Percentiles rank a stretch among this genome's conserved stretches.
phyloP scores from a whole-genome alignment of 352 stramenopile genomes.

The Pythium dissotocum region DNA sequence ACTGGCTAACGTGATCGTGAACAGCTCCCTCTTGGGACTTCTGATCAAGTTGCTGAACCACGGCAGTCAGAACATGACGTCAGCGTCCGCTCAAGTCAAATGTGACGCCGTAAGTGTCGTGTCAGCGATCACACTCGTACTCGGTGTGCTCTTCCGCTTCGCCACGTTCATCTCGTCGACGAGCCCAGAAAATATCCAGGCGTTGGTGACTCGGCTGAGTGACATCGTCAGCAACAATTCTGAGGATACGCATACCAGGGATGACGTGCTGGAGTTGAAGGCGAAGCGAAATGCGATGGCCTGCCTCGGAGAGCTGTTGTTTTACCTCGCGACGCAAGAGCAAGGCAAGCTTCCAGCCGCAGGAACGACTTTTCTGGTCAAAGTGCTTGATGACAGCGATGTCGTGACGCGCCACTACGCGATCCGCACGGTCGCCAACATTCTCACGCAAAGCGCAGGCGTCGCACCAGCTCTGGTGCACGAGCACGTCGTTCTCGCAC shows the following conservation, averaged over 20 bases:
- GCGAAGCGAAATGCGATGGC: slow-evolving; percentile 32
- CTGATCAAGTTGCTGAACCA: slow-evolving; percentile 54
- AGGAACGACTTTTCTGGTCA: slow-evolving; percentile 38
- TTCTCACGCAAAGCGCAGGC: slow-evolving; percentile 46
- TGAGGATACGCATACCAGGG: not conserved
- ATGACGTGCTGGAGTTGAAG: not conserved
- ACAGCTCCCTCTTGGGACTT: slow-evolving; percentile 73
- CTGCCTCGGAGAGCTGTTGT: slow-evolving; percentile 72
- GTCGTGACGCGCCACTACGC: slow-evolving; percentile 54
- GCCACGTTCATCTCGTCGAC: slow-evolving; percentile 68
- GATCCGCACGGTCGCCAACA: slow-evolving; percentile 57
- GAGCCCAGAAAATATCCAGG: slow-evolving; percentile 56
- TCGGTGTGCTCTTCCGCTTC: slow-evolving; percentile 69
- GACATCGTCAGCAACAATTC: slow-evolving; percentile 5
- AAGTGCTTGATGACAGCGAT: slow-evolving; percentile 42
- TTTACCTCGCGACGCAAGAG: slow-evolving; percentile 71
- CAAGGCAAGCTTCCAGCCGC: slow-evolving; percentile 38
- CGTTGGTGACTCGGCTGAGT: slow-evolving; percentile 33
- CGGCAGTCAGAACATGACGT: not conserved
- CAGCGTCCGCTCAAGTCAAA: not conserved
- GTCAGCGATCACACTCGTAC: slow-evolving; percentile 53
- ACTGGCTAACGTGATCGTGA: slow-evolving; percentile 80
- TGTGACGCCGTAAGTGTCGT: slow-evolving; percentile 6
- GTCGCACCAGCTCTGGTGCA: slow-evolving; percentile 41
- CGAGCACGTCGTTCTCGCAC: slow-evolving; percentile 36